Base-by-base conservation (phyloP, 305 asterid genomes). In the Rubia balearica region DNA sequence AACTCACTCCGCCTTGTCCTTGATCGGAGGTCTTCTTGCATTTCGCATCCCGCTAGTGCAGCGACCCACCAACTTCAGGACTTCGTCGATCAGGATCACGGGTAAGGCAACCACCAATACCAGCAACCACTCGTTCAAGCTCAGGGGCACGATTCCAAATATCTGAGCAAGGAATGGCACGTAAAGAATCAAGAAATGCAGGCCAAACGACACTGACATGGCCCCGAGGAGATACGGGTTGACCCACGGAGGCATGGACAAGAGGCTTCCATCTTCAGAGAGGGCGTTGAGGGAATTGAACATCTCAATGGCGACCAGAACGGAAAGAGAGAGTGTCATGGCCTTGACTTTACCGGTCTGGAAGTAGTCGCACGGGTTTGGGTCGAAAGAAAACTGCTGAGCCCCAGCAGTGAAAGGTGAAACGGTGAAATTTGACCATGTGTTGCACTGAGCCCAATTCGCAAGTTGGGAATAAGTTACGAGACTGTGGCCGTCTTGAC, bases 201-300 rank as follows among this genome's bases (percentile, higher is more conserved):
- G 46, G 59, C 96, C 98, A 14, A 92, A 92, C 7, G 98, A 92
- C 80, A 88, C 61, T 0, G 98, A 87, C 96, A 92, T 90, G 21
- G 99, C 99, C 81, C 91, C 53, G 74, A 94, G 99, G 51, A 94
- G 92, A 90, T 93, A 84, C 0, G 97, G 99, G 89, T 94, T 94
- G 76, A 88, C 98, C 99, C 99, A 94, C 1, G 99, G 99, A 55
- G 99, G 99, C 99, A 94, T 94, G 17, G 95, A 42, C 16, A 89
- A 6, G 43, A 94, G 91, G 74, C 99, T 94, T 55, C 98, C 97
- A 12, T 94, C 99, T 72, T 94, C 99, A 0, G 99, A 94, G 36
- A 91, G 87, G 16, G 99, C 99, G 57, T 94, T 94, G 63, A 94
- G 88, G 49, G 99, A 94, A 73, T 94, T 94, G 71, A 91, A 94